A percentile compares a stretch with the other conserved stretches of the same genome.
These are phyloP conservation scores for Casuarina cunninghamiana DNA, from an alignment of 306 rosid species.

Conservation along the genomic window DNA sequence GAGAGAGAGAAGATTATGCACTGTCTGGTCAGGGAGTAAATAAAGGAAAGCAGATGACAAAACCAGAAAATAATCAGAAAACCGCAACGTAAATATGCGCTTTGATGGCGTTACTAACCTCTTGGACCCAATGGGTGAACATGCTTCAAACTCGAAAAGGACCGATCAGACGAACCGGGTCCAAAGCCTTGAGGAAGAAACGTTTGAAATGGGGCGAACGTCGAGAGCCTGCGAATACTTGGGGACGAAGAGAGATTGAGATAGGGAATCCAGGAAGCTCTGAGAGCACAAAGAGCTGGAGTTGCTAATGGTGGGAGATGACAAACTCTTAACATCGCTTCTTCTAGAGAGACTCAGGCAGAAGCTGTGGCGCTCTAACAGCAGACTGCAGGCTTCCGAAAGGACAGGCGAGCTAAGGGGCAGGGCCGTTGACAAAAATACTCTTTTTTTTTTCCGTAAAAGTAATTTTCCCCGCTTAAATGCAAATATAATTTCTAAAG, in stretches of 20 bases:
- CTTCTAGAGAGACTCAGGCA: neutral
- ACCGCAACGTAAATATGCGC: slow-evolving; percentile 3
- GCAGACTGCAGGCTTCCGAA: neutral
- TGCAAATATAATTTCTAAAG: too few species aligned
- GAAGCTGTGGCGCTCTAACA: neutral
- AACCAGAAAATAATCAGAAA: neutral
- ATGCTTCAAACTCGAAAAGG: slow-evolving; percentile 27
- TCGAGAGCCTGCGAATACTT: slow-evolving; percentile 17
- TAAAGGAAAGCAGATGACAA: neutral
- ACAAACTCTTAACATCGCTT: slow-evolving; percentile 47
- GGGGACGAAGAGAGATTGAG: slow-evolving; percentile 26
- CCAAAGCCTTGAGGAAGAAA: slow-evolving; percentile 30
- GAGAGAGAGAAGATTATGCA: neutral
- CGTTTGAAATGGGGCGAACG: slow-evolving; percentile 14
- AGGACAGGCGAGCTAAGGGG: neutral
- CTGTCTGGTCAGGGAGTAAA: neutral
- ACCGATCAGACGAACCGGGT: slow-evolving; percentile 23
- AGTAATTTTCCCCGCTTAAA: too few species aligned
- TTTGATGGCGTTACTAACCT: slow-evolving; percentile 32
- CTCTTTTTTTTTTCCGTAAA: too few species aligned
- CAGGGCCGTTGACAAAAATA: neutral
- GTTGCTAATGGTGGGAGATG: slow-evolving; percentile 39
- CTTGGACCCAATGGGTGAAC: slow-evolving; percentile 17
- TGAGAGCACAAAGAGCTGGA: slow-evolving; percentile 38
- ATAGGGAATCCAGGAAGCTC: slow-evolving; percentile 23